These are phyloP conservation scores for Onygena corvina DNA, from an alignment of 2,329 filamentous ascomycete species.

Conservation along the genomic window DNA sequence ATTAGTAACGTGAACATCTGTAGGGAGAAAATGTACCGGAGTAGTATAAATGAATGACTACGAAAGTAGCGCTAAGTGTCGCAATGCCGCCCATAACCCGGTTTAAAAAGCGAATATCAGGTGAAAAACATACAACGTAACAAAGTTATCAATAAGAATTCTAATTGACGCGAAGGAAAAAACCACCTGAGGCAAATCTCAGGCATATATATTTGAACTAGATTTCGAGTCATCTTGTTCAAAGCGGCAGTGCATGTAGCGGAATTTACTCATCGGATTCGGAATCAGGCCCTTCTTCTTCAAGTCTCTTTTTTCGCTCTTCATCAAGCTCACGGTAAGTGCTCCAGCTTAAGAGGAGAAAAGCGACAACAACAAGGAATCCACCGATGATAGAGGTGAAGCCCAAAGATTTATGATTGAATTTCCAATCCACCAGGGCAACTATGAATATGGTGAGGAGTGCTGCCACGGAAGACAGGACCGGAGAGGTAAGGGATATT, in stretches of 20 bases:
- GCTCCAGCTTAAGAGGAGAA: conserved; percentile 75
- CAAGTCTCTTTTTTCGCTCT: conserved; percentile 52
- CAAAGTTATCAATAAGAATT: too few relatives aligned
- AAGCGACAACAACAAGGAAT: conserved; percentile 73
- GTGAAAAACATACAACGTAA: neutral
- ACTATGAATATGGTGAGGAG: conserved; percentile 95
- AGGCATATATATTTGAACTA: neutral
- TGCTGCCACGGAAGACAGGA: conserved; percentile 82
- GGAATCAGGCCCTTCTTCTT: conserved; percentile 33
- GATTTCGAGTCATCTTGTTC: neutral
- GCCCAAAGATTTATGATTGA: conserved; percentile 65
- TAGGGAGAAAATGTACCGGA: neutral
- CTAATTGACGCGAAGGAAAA: neutral
- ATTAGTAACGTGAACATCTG: neutral
- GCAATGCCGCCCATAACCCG: neutral
- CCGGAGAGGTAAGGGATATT: conserved; percentile 83
- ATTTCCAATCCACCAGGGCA: conserved; percentile 76
- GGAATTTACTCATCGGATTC: conserved; percentile 30
- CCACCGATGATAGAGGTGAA: conserved; percentile 70
- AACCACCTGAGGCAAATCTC: neutral
- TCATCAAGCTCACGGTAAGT: conserved; percentile 90
- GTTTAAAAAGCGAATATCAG: neutral
- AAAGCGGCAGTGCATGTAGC: neutral
- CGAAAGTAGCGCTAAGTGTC: neutral
- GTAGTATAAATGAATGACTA: neutral